phyloP scores from a whole-genome alignment of 108 stramenopile genomes.

The Hondaea fermentalgiana region DNA sequence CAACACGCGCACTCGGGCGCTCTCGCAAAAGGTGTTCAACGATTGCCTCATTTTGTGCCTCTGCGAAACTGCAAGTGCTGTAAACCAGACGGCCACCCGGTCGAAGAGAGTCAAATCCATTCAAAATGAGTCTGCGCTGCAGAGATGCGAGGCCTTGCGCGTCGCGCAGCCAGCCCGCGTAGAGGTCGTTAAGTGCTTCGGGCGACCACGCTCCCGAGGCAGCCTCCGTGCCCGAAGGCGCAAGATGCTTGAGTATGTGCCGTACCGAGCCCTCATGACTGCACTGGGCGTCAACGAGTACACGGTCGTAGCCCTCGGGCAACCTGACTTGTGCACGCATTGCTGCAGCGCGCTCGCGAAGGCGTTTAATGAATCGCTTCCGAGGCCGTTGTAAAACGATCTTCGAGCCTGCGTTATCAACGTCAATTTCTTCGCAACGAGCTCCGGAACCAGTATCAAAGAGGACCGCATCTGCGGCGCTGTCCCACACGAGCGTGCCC shows the following conservation, averaged over 20 bases:
- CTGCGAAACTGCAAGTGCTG: neutral
- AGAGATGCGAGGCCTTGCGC: neutral
- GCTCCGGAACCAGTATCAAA: neutral
- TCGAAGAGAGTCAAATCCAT: neutral
- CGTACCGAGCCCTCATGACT: conserved; percentile 1
- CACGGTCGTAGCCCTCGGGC: neutral
- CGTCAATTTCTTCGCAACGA: neutral
- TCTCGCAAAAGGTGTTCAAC: neutral
- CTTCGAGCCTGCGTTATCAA: neutral
- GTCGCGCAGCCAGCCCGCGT: neutral
- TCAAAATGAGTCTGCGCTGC: neutral
- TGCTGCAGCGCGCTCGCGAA: neutral
- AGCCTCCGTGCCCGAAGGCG: neutral
- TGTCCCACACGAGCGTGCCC: neutral
- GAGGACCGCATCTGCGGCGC: neutral
- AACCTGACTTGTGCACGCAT: neutral
- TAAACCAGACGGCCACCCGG: neutral
- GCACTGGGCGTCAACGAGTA: conserved; percentile 7
- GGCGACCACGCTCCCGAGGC: neutral
- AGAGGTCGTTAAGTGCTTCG: neutral
- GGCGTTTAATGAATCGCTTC: neutral
- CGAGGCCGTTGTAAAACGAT: neutral
- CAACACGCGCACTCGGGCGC: neutral
- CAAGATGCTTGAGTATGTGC: neutral
- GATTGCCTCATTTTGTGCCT: neutral